Base-by-base conservation (phyloP, 129 eudicot genomes). In the Artemisia tridentata region DNA sequence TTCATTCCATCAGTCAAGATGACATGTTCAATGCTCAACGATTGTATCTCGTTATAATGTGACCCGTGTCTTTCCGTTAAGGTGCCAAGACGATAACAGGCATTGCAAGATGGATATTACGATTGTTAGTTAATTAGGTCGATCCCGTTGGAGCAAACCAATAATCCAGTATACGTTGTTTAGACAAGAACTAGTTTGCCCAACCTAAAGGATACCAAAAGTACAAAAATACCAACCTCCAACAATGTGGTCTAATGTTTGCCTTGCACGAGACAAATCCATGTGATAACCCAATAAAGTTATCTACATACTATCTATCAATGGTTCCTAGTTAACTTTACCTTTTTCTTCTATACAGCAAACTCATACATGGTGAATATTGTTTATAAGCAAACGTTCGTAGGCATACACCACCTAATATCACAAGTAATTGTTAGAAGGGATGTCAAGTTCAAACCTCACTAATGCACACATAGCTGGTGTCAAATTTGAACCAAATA, bases 181-280 rank as follows among this genome's bases (percentile, higher is more conserved):
- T 29, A 29, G 34, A 59, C 17, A 25, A 59, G 29, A 25, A 17
- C 2, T 23, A 41, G 7, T 2, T 25, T 11, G 41, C 38, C 64
- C 12, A 63, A 64, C 31, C 53, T 9, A 64, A 18, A 17, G 25
- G 29, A 64, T 11, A 45, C n/a, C 4, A 13, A 47, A 49, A n/a
- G 72, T 67, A 67, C 72, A 67, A 67, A 67, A 47, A 12, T 67
- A 48, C 45, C 57, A 18, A 20, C 15, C 56, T 52, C 56, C 59
- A 49, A 67, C 45, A 34, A 48, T 66, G 58, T 66, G 55, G 71
- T 48, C 71, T 66, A 3, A 23, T 67, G 72, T 67, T 67, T 67
- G 59, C 72, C 59, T 34, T 10, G 59, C 72, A 49, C 19, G 11
- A 5, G 70, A 65, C 70, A 65, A 5, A 18, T n/a, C 51, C 69